Conservation (phyloP, 805 yeast species). For the Candida silvicultrix region DNA sequence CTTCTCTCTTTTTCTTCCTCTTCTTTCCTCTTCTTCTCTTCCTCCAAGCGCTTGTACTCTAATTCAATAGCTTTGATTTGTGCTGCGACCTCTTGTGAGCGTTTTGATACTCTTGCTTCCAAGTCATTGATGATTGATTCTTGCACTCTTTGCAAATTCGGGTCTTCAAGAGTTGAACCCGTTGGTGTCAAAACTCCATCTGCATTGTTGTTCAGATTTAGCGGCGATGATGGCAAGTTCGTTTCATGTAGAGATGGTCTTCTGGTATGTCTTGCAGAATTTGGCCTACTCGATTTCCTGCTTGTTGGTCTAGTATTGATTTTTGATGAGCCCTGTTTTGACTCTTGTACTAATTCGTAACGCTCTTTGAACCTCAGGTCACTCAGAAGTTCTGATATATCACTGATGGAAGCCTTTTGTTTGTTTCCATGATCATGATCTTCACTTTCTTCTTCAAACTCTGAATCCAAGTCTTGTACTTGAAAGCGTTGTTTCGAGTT, state of each 20-base stretch:
- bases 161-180: background rate
- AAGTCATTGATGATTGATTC: conserved; percentile 6
- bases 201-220: too few relatives aligned
- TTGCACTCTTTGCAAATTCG: background rate
- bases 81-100: conserved; percentile 7
- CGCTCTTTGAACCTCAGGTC: conserved; percentile 16
- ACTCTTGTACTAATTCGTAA: conserved; percentile 5
- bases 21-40: conserved; percentile 10
- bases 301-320: conserved; percentile 1
- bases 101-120: conserved; percentile 7
- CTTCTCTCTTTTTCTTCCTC: conserved; percentile 11
- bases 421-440: background rate
- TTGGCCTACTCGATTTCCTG: conserved; percentile 2
- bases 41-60: conserved; percentile 10
- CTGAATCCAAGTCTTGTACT: background rate
- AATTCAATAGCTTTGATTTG: conserved; percentile 11
- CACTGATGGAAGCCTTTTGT: background rate
- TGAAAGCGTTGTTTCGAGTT: background rate
- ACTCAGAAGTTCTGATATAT: conserved; percentile 10
- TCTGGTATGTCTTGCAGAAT: conserved; percentile 6
- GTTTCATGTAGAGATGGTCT: conserved; percentile 3
- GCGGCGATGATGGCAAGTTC: background rate
- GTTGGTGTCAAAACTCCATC: background rate
- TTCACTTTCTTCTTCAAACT: background rate
- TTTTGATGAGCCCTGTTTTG: background rate